Evolutionary conservation across 768 basidiomycete species (phyloP).

Genomic region (Pleurotus salmoneostramineus): DNA sequence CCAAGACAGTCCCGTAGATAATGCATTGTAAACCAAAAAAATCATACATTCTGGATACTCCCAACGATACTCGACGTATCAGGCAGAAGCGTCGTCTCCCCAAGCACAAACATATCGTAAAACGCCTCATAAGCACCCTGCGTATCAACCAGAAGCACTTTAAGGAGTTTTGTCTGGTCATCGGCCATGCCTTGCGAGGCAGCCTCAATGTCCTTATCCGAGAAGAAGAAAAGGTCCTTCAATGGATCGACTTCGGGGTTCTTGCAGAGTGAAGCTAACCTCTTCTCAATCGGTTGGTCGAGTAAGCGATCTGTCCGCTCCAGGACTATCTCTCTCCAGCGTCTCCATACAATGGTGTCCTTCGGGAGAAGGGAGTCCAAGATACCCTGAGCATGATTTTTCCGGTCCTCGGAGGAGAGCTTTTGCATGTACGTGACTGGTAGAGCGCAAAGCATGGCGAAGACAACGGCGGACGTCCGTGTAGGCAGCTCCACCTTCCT

Average conservation of each 20-base stretch:
- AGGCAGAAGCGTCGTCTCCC: background rate
- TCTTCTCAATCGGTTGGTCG: background rate
- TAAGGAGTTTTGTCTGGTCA: background rate
- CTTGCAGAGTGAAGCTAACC: background rate
- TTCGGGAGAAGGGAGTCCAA: slow-evolving; percentile 4
- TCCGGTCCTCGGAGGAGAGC: background rate
- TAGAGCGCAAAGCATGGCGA: slow-evolving; percentile 1
- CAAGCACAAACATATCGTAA: slow-evolving; percentile 1
- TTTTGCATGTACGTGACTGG: background rate
- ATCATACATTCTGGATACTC: too few species aligned
- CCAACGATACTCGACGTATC: background rate
- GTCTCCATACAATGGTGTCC: slow-evolving; percentile 1
- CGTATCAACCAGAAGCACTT: background rate
- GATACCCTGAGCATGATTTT: background rate
- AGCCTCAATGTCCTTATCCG: background rate
- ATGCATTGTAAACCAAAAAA: too few species aligned
- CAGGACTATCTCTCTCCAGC: background rate
- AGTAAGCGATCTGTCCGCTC: background rate
- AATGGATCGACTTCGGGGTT: background rate
- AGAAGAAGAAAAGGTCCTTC: background rate
- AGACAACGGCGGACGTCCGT: slow-evolving; percentile 5
- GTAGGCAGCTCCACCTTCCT: slow-evolving; percentile 6
- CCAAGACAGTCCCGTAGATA: too few species aligned
- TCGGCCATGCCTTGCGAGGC: background rate
- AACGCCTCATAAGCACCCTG: slow-evolving; percentile 1